These are phyloP conservation scores for Adansonia grandidieri DNA, from an alignment of 441 rosid species.

Conservation along the genomic window DNA sequence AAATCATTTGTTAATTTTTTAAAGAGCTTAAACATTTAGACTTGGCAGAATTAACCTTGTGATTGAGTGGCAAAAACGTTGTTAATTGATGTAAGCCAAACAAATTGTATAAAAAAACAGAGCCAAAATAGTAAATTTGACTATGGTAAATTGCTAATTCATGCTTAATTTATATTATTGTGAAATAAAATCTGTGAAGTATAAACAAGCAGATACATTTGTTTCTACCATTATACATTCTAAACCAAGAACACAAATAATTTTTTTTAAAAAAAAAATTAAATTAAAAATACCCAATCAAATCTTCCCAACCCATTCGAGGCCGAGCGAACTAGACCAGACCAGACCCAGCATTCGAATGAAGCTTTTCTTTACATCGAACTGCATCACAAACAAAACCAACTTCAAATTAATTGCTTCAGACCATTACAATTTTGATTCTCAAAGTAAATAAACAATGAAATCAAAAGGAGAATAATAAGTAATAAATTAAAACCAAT, in stretches of 20 bases:
- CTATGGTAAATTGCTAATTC: neutral
- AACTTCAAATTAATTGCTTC: neutral
- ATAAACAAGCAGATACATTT: neutral
- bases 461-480: neutral
- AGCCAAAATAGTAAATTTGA: neutral
- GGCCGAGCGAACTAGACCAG: neutral
- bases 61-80: too few relatives aligned
- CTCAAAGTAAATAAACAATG: neutral
- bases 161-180: neutral
- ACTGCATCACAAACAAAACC: slow-evolving; percentile 19
- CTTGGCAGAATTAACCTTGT: too few relatives aligned
- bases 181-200: neutral
- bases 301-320: neutral
- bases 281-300: neutral
- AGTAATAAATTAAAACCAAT: neutral
- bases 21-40: too few relatives aligned
- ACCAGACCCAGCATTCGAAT: neutral
- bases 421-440: neutral
- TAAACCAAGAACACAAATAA: neutral
- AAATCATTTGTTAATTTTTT: too few relatives aligned
- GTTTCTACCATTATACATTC: neutral
- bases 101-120: neutral
- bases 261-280: neutral
- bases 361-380: neutral
- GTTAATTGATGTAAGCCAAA: neutral